Evolutionary conservation across 2,329 filamentous ascomycete genomes (phyloP), one percentile per base, ranked within the genome.

Genomic region (Penicillium janthinellum): DNA sequence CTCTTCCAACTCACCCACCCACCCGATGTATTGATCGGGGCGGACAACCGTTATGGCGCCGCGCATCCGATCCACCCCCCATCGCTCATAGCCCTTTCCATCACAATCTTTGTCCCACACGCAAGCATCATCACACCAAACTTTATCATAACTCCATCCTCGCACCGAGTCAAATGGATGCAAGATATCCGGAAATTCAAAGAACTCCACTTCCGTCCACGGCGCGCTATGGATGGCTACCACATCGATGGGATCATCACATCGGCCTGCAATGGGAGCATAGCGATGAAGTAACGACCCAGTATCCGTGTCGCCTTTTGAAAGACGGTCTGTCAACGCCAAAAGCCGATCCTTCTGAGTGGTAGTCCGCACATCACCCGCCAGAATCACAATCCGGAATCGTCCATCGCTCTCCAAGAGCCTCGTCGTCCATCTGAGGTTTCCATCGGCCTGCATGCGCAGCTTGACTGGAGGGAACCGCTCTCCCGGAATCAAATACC

Each of bases 191-290:
- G 83, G 83, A 12, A 73, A 79, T 55, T 84, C 82, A 20, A 84
- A 70, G 6, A 86, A 68, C 54, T 85, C 82, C 0, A 83, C 75
- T 0, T 82, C 75, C 0, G 66, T 70, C 38, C 87, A 77, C 25
- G 78, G 78, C 0, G 84, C 77, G 2, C 81, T 79, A 69, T 90
- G 88, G 0, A 89, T 74, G 0, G 86, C 85, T 2, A 90, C 70
- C 0, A 90, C 76, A 35, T 89, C 86, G 37, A 90, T 78, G 4
- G 86, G 65, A 12, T 75, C 78, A 63, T 82, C 76, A 15, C 83
- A 75, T 11, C 75, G 72, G 2, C 70, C 65, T 4, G 61, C 67
- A 0, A 63, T 57, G 1, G 78, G 75, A 0, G 77, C 79, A 57
- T 79, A 79, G 15, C 69, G 75, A 11, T 61, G 70, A n/a, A 87